A percentile compares a stretch with the other conserved stretches of the same genome.
Conservation (phyloP, 75 land plant species). For the Cryptomeria japonica region DNA sequence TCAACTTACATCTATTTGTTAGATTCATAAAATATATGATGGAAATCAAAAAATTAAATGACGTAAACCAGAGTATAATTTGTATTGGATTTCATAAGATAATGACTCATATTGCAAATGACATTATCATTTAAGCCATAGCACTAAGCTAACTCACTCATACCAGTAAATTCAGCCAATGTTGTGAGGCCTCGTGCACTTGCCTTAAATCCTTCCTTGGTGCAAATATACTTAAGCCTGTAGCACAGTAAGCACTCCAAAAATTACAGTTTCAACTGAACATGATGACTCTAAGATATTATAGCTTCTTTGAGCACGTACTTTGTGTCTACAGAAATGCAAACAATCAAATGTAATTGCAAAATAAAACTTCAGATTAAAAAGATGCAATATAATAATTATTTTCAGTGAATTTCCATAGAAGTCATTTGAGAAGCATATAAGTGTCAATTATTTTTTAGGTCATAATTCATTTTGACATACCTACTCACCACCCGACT, state of each 20-base stretch:
- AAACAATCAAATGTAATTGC: background rate
- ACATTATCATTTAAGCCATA: background rate
- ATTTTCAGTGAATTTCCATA: background rate
- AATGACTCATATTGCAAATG: background rate
- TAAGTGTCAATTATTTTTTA: background rate
- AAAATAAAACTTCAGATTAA: background rate
- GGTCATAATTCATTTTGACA: background rate
- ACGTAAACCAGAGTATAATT: background rate
- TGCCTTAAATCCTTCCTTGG: conserved; percentile 70
- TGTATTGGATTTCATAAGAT: background rate
- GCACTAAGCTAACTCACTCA: background rate
- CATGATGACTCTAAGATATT: background rate
- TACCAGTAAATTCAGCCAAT: conserved; percentile 91
- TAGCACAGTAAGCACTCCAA: background rate
- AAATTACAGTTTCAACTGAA: conserved; percentile 5
- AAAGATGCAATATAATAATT: background rate
- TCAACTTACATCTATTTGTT: background rate
- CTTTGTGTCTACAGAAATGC: background rate
- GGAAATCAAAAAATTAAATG: background rate
- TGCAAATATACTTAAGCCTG: conserved; percentile 90
- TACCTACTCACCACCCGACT: conserved; percentile 93
- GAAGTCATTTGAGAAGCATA: background rate
- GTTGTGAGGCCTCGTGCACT: conserved; percentile 87
- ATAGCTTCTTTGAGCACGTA: background rate
- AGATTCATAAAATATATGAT: background rate